Conservation (phyloP, 2,329 filamentous ascomycete genomes). For the Biscogniauxia mediterranea region DNA sequence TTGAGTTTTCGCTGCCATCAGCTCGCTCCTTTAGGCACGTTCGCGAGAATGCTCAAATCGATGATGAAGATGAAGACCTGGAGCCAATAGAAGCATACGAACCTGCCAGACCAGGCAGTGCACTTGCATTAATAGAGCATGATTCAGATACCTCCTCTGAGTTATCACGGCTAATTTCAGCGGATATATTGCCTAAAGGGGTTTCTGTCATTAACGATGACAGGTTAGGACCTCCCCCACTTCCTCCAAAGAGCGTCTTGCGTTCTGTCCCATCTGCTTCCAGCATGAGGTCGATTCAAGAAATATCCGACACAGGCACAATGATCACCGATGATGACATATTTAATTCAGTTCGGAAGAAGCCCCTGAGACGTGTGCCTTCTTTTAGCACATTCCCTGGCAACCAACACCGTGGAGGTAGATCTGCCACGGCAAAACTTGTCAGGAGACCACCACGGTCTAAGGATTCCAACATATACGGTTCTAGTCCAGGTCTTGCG, state of each 20-base stretch:
- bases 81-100: constrained; percentile 15
- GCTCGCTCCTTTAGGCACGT: constrained; percentile 39
- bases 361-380: constrained; percentile 15
- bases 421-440: constrained; percentile 17
- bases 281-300: constrained; percentile 7
- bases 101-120: constrained; percentile 11
- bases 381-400: constrained; percentile 17
- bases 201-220: constrained; percentile 15
- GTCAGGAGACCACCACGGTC: constrained; percentile 13
- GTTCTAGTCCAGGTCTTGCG: constrained; percentile 15
- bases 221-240: constrained; percentile 5
- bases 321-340: constrained; percentile 6
- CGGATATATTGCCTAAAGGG: not conserved
- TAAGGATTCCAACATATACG: constrained; percentile 7
- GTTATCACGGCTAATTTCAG: not conserved
- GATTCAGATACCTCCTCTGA: constrained; percentile 6
- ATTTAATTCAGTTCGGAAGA: constrained; percentile 8
- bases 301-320: constrained; percentile 1
- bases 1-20: constrained; percentile 19
- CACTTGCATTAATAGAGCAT: constrained; percentile 6
- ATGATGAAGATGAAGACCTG: constrained; percentile 35
- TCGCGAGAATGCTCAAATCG: constrained; percentile 50
- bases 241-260: constrained; percentile 9
- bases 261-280: constrained; percentile 14
- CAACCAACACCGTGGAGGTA: constrained; percentile 6